Base-by-base conservation (phyloP, 805 yeast genomes). In the Wickerhamiella musiphila region DNA sequence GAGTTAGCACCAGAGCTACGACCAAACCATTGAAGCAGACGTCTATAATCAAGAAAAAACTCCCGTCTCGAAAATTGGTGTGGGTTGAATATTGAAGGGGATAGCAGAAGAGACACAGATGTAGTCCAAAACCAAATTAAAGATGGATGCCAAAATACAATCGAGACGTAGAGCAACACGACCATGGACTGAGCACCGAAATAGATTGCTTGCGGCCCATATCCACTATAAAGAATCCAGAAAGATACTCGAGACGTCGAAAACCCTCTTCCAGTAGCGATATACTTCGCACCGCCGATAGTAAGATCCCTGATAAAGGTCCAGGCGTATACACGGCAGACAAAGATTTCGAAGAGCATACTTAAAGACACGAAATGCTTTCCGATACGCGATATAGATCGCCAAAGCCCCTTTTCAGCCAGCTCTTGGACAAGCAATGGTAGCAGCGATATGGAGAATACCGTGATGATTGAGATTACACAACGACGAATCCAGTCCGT, bases 41-140 rank as follows among this genome's bases (percentile, higher is more conserved):
- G 79, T 56, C 84, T 66, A 66, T 84, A 83, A 57, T 83, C 95
- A 53, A 78, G 66, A 55, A 82, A 78, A 66, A 74, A 83, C 56
- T 81, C 93, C 48, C 71, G 75, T 73, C 81, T 70, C 29, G 90
- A 68, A 53, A 82, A 83, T 61, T 83, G 94, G 60, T 83, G 94
- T 22, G 95, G 94, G 57, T 83, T 83, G 70, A 78, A 83, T 31
- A 83, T 52, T 50, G 79, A 77, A 46, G 95, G 95, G 32, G 94
- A 72, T 45, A 81, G 67, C 61, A 81, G 66, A 49, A 84, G 63
- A 1, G 94, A 73, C 18, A 82, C 66, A 41, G 79, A 63, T 10
- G 92, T 76, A 35, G 83, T 74, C 94, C 94, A 83, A 67, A 83
- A 83, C 93, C 94, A 83, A 35, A 83, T 58, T 42, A 82, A 64